These are phyloP conservation scores for Cyclotella sp. DNA, from an alignment of 108 stramenopile genomes.

Conservation along the genomic window DNA sequence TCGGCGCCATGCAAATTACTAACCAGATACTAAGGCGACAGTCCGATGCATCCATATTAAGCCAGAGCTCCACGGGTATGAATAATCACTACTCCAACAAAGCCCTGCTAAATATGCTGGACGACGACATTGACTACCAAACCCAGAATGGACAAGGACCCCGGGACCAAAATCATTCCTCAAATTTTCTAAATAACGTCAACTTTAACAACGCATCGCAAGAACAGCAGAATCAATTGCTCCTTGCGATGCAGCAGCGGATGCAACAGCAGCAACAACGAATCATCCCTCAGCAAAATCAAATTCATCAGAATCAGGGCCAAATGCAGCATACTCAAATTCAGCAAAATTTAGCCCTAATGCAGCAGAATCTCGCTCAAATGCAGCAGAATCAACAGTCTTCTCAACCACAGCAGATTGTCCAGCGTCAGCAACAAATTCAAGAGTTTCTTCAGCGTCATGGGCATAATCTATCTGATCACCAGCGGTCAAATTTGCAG, in stretches of 20 bases:
- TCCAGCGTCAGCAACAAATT: slow-evolving; percentile 24
- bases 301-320: not conserved
- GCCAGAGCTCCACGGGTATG: slow-evolving; percentile 1
- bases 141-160: slow-evolving; percentile 9
- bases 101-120: slow-evolving; percentile 32
- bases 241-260: slow-evolving; percentile 59
- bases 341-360: not conserved
- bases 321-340: slow-evolving; percentile 4
- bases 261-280: slow-evolving; percentile 39
- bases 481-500: slow-evolving; percentile 34
- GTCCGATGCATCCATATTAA: not conserved
- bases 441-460: slow-evolving; percentile 40
- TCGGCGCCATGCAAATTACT: slow-evolving; percentile 1
- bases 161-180: slow-evolving; percentile 1
- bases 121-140: slow-evolving; percentile 27
- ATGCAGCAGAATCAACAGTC: slow-evolving; percentile 20
- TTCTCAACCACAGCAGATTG: slow-evolving; percentile 6
- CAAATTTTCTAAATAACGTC: slow-evolving; percentile 13
- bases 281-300: not conserved
- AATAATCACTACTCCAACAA: slow-evolving; percentile 37
- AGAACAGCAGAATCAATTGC: slow-evolving; percentile 15
- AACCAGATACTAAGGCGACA: not conserved
- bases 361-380: slow-evolving; percentile 1
- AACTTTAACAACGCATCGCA: slow-evolving; percentile 3
- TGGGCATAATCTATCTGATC: slow-evolving; percentile 35